These are phyloP conservation scores for Agaricus subrufescens DNA, from an alignment of 768 basidiomycete species.

Conservation along the genomic window DNA sequence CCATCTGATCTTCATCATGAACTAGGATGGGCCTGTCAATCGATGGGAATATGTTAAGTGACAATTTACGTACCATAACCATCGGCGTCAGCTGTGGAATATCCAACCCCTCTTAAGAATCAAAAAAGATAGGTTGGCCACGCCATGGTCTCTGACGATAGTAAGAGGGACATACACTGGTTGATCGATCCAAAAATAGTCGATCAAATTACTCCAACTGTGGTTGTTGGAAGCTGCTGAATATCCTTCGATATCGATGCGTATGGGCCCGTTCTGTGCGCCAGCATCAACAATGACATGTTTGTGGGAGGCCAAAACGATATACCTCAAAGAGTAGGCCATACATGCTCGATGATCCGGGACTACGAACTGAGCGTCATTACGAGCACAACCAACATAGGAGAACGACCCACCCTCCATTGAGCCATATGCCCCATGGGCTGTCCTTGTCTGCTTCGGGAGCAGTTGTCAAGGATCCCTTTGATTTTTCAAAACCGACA, in stretches of 20 bases:
- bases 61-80: conserved; percentile 47
- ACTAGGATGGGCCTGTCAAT: conserved; percentile 26
- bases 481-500: conserved; percentile 52
- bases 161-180: conserved; percentile 43
- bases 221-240: conserved; percentile 45
- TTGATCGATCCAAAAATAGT: conserved; percentile 73
- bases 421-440: conserved; percentile 74
- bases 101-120: conserved; percentile 44
- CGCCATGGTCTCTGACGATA: not conserved
- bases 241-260: conserved; percentile 43
- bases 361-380: conserved; percentile 27
- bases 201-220: conserved; percentile 56
- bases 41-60: not conserved
- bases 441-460: conserved; percentile 28
- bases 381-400: not conserved
- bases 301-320: not conserved
- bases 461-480: conserved; percentile 49
- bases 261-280: conserved; percentile 64
- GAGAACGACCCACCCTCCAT: conserved; percentile 44
- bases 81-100: conserved; percentile 54
- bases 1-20: conserved; percentile 63
- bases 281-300: not conserved
- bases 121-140: not conserved
- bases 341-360: conserved; percentile 66
- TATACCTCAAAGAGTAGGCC: conserved; percentile 63